Conservation (phyloP, 768 basidiomycete genomes). For the Phaeotremella fagi region DNA sequence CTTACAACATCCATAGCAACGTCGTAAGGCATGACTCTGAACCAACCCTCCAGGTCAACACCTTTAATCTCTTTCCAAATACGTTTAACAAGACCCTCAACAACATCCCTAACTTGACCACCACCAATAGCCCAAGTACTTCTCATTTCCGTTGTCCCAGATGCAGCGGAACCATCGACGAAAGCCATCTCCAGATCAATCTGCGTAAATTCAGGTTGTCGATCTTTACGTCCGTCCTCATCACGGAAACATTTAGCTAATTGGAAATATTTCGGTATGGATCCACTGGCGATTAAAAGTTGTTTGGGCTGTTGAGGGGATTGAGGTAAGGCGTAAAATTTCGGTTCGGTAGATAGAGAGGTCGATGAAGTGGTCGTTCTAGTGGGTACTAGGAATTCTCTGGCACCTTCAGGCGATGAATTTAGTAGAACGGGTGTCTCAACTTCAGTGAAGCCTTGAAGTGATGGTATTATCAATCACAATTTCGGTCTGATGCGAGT, state of each 20-base stretch:
- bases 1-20: conserved; percentile 82
- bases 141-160: conserved; percentile 31
- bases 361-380: conserved; percentile 47
- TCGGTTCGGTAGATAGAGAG: conserved; percentile 14
- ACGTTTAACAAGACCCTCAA: conserved; percentile 66
- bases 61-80: conserved; percentile 73
- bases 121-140: conserved; percentile 78
- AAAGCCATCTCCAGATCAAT: conserved; percentile 96
- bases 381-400: conserved; percentile 86
- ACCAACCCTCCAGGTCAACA: conserved; percentile 58
- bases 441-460: conserved; percentile 78
- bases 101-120: conserved; percentile 67
- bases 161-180: conserved; percentile 63
- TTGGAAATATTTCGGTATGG: conserved; percentile 85
- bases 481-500: too few relatives aligned
- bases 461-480: not conserved
- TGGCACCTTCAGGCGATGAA: conserved; percentile 89
- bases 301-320: conserved; percentile 97
- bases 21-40: conserved; percentile 79
- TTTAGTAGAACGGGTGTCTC: conserved; percentile 87
- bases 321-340: conserved; percentile 84
- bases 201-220: conserved; percentile 96
- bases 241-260: conserved; percentile 92
- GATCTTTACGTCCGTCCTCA: conserved; percentile 88
- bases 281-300: conserved; percentile 81